Evolutionary conservation across 495 filamentous ascomycete genomes (phyloP), one percentile per base, ranked within the genome.

Genomic region (Penicillium macrosclerotiorum): DNA sequence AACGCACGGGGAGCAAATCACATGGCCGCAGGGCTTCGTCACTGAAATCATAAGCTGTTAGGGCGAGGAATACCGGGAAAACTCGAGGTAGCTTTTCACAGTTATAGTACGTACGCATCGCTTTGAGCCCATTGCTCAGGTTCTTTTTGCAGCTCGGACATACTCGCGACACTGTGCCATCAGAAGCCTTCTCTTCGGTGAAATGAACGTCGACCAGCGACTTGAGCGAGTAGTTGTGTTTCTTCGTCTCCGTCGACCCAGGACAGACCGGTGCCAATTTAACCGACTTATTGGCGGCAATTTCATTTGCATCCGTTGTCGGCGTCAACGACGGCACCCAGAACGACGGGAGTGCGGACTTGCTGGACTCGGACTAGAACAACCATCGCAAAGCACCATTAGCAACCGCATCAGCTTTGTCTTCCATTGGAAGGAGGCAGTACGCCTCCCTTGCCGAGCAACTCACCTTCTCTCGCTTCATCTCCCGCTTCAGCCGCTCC

Each of bases 251-350:
- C 7, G 75, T 75, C 0, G 89, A 88, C 0, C 82, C 86, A 0
- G 93, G 93, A 51, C 93, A 98, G 2, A 86, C 69, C 2, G 93
- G 90, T 14, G 78, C 76, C 47, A 79, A 66, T 57, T 95, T 95
- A 37, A 73, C 59, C 25, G 82, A 73, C 60, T 83, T 88, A 17
- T 74, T 75, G 8, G 72, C 62, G 3, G 65, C 59, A 35, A 73
- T 68, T 37, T 76, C 74, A 47, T 70, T 66, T 2, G 62, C 60
- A 50, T 85, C 73, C 9, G 65, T 73, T 6, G 37, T 54, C n/a
- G 92, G 90, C 0, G 88, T 93, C 23, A 94, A 72, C 1, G 87
- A 86, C 0, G 93, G 92, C 0, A 94, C 84, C 93, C 93, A 98
- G 71, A 97, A 97, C 3, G 90, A 93, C 0, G 90, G 89, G 0